phyloP scores from a whole-genome alignment of 2,329 filamentous ascomycete genomes.

The Aspergillus tanneri region DNA sequence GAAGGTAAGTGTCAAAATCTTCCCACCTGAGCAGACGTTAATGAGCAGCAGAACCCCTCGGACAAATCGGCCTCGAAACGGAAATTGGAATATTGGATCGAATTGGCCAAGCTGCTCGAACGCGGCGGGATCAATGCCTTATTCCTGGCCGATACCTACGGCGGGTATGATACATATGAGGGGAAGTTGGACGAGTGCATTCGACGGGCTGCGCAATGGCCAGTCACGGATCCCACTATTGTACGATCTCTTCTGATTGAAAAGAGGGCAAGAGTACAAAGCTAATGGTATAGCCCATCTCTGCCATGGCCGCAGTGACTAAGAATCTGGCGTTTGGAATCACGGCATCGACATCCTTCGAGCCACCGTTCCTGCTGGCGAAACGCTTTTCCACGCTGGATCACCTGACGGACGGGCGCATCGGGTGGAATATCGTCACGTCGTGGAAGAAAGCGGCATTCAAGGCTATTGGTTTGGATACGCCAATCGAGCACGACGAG shows the following conservation, averaged over 20 bases:
- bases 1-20: slow-evolving; percentile 50
- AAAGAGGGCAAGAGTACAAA: neutral
- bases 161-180: slow-evolving; percentile 63
- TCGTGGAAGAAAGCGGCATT: slow-evolving; percentile 63
- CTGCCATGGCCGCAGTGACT: slow-evolving; percentile 66
- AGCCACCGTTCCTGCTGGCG: slow-evolving; percentile 61
- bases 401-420: slow-evolving; percentile 60
- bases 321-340: slow-evolving; percentile 64
- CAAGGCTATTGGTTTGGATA: slow-evolving; percentile 61
- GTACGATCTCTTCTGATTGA: too few species aligned
- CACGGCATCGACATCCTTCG: slow-evolving; percentile 63
- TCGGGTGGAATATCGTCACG: slow-evolving; percentile 69
- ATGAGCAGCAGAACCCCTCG: slow-evolving; percentile 52
- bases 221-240: slow-evolving; percentile 63
- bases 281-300: slow-evolving; percentile 51
- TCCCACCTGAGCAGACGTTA: neutral
- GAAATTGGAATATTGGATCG: slow-evolving; percentile 62
- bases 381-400: slow-evolving; percentile 63
- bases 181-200: slow-evolving; percentile 61
- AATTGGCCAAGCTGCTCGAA: slow-evolving; percentile 63
- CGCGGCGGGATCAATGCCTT: slow-evolving; percentile 63
- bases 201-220: slow-evolving; percentile 63
- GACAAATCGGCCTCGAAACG: slow-evolving; percentile 63
- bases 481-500: slow-evolving; percentile 60
- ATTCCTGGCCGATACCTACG: slow-evolving; percentile 66